These are phyloP conservation scores for Boehmeria nivea DNA, from an alignment of 306 rosid genomes.

Conservation along the genomic window DNA sequence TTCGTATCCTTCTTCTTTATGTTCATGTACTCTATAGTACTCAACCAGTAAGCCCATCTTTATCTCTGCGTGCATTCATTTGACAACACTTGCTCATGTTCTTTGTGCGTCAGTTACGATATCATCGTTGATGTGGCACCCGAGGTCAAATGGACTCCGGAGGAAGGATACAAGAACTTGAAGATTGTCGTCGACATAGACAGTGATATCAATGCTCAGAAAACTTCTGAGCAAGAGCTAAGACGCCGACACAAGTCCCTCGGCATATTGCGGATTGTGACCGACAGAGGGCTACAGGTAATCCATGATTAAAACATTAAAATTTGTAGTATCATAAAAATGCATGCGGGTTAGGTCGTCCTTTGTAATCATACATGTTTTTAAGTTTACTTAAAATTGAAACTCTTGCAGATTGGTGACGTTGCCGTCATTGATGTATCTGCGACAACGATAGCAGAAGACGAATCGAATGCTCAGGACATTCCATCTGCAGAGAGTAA, in stretches of 20 bases:
- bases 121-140: conserved; percentile 83
- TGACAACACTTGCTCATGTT: conserved; percentile 21
- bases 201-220: conserved; percentile 67
- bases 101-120: conserved; percentile 63
- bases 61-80: conserved; percentile 16
- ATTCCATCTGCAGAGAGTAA: conserved; percentile 91
- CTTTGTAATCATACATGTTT: too few species aligned
- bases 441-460: conserved; percentile 70
- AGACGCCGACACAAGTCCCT: conserved; percentile 69
- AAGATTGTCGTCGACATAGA: conserved; percentile 80
- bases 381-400: not conserved
- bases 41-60: conserved; percentile 3
- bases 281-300: conserved; percentile 88
- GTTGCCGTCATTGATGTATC: conserved; percentile 79
- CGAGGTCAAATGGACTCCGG: conserved; percentile 77
- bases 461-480: conserved; percentile 50
- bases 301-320: conserved; percentile 7
- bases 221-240: conserved; percentile 60
- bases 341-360: too few species aligned
- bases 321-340: too few species aligned
- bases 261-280: conserved; percentile 64
- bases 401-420: conserved; percentile 67
- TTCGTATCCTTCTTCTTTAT: conserved; percentile 5
- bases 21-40: not conserved
- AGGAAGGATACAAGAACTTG: conserved; percentile 73